phyloP scores from a whole-genome alignment of 768 basidiomycete species.

The Ramaria sp. region DNA sequence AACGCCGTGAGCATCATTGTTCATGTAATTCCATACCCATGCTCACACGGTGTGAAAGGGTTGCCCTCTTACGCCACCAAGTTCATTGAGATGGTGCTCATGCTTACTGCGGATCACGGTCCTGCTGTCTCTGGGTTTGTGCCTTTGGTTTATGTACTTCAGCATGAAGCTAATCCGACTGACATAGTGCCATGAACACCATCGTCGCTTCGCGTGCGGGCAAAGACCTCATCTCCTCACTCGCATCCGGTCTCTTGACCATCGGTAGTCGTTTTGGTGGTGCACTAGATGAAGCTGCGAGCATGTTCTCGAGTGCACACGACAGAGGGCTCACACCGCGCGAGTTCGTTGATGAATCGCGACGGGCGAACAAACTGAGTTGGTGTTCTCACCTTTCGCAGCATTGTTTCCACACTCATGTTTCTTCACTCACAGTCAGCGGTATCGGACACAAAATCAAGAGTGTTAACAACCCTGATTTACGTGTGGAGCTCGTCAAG shows the following conservation, averaged over 20 bases:
- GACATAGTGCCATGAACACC: constrained; percentile 85
- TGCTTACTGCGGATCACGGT: constrained; percentile 98
- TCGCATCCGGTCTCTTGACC: constrained; percentile 92
- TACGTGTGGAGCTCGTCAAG: constrained; percentile 88
- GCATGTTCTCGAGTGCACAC: constrained; percentile 89
- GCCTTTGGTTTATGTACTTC: background rate
- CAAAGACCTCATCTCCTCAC: constrained; percentile 94
- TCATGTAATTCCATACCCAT: background rate
- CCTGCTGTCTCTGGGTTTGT: constrained; percentile 79
- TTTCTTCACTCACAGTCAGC: constrained; percentile 46
- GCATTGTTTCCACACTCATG: background rate
- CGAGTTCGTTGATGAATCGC: constrained; percentile 91
- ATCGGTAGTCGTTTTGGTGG: constrained; percentile 98
- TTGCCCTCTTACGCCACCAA: constrained; percentile 91
- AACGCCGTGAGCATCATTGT: constrained; percentile 41
- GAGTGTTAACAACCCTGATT: constrained; percentile 92
- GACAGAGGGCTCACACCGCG: constrained; percentile 92
- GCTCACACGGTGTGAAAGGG: constrained; percentile 15
- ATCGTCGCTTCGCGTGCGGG: constrained; percentile 99
- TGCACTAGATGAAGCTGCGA: constrained; percentile 93
- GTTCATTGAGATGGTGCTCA: constrained; percentile 99
- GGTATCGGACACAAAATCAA: constrained; percentile 99
- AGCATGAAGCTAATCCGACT: background rate
- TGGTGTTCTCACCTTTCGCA: background rate
- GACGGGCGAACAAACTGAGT: constrained; percentile 93